These are phyloP conservation scores for Entomortierella beljakovae DNA, from an alignment of 192 early-diverging fungal genomes.

Conservation along the genomic window DNA sequence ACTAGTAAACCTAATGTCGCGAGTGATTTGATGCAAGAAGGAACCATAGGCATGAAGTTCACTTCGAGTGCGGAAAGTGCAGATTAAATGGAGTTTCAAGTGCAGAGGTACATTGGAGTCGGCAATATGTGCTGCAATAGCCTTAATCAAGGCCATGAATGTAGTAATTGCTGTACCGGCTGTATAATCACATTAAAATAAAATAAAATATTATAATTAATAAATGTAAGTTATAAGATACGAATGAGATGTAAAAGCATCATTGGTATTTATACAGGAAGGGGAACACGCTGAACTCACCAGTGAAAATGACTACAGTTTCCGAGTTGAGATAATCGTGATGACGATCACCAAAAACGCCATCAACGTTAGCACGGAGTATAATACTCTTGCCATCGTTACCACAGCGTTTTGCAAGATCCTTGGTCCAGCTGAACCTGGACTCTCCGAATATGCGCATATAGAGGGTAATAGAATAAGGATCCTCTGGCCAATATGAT, in stretches of 20 bases:
- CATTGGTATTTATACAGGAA: too few species aligned
- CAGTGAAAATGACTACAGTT: conserved; percentile 39
- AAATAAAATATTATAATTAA: too few species aligned
- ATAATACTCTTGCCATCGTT: conserved; percentile 26
- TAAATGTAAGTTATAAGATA: too few species aligned
- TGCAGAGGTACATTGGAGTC: conserved; percentile 28
- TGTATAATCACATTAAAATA: too few species aligned
- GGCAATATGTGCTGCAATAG: conserved; percentile 45
- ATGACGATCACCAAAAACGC: conserved; percentile 53
- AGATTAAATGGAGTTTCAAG: conserved; percentile 42
- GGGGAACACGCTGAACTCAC: too few species aligned
- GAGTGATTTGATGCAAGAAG: conserved; percentile 47
- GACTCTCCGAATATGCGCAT: conserved; percentile 36
- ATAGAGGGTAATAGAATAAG: conserved; percentile 42
- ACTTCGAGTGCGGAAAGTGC: conserved; percentile 51
- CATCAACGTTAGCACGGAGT: conserved; percentile 39
- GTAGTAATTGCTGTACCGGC: conserved; percentile 49
- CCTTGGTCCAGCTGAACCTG: conserved; percentile 33
- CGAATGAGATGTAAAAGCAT: too few species aligned
- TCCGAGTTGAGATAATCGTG: conserved; percentile 52
- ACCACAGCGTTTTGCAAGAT: conserved; percentile 30
- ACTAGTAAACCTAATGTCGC: conserved; percentile 32
- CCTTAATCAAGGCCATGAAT: conserved; percentile 48
- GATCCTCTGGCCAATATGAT: conserved; percentile 52
- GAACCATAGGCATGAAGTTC: conserved; percentile 53